A percentile compares a stretch with the other conserved stretches of the same genome.
Conservation (phyloP, 2,329 filamentous ascomycete genomes). For the Fusarium penzigii region DNA sequence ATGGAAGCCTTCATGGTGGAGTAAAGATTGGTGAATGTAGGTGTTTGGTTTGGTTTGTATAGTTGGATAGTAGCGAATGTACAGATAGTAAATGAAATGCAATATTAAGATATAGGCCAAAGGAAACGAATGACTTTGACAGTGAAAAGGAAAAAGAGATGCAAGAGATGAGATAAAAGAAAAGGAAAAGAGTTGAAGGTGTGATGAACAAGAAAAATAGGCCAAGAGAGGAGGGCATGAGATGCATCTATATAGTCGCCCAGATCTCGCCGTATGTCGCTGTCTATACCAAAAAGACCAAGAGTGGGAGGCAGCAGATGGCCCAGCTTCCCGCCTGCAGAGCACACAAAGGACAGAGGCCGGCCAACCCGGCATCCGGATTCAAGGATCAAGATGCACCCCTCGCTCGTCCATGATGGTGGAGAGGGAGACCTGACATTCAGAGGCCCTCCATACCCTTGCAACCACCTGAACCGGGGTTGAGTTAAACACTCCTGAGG, state of each 20-base stretch:
- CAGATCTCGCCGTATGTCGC: slow-evolving; percentile 6
- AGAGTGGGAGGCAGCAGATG: slow-evolving; percentile 4
- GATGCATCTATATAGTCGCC: slow-evolving; percentile 33
- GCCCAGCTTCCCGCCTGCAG: slow-evolving; percentile 2
- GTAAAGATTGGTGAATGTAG: slow-evolving; percentile 1
- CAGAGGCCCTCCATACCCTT: slow-evolving; percentile 14
- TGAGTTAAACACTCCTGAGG: slow-evolving; percentile 5
- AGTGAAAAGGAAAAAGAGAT: slow-evolving; percentile 27
- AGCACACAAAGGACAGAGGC: slow-evolving; percentile 22
- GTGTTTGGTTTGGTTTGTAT: slow-evolving; percentile 18
- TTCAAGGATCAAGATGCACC: slow-evolving; percentile 16
- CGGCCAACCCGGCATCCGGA: slow-evolving; percentile 24
- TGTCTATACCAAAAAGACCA: slow-evolving; percentile 3
- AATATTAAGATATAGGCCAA: slow-evolving; percentile 39
- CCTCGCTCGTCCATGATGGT: slow-evolving; percentile 19
- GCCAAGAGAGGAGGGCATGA: slow-evolving; percentile 21
- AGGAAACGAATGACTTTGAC: slow-evolving; percentile 61
- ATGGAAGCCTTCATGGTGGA: slow-evolving; percentile 54
- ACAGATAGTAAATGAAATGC: slow-evolving; percentile 26
- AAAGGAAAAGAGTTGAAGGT: slow-evolving; percentile 28
- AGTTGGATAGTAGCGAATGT: slow-evolving; percentile 22
- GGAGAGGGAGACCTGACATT: slow-evolving; percentile 20
- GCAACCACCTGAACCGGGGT: slow-evolving; percentile 13
- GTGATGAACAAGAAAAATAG: slow-evolving; percentile 22
- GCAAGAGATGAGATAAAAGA: slow-evolving; percentile 15